Evolutionary conservation across 1,284 basidiomycete genomes (phyloP), one percentile per base, ranked within the genome.

Genomic region (Moesziomyces globuligerus): DNA sequence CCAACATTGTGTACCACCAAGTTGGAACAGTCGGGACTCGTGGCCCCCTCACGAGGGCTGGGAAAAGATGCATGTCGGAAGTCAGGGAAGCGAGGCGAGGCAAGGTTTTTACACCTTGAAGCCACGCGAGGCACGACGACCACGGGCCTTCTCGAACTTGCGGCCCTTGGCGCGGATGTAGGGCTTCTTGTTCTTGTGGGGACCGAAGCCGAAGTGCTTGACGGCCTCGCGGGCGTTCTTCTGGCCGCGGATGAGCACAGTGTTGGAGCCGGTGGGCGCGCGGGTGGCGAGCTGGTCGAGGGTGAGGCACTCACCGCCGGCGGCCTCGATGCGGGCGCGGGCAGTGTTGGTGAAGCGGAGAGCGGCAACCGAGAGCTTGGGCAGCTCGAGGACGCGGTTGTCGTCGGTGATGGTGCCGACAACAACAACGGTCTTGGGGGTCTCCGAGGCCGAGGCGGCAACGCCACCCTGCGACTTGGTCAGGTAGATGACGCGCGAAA

Each of bases 321-420:
- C 92, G 83, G 92, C 93, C 82, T 93, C 84, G 84, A 99, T 98
- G 78, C 96, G 90, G 84, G 93, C 94, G 85, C 90, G 91, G 62
- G 95, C 96, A 49, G 90, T 88, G 78, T 88, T 88, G 71, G 95
- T 94, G 90, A 98, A 98, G 74, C 92, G 90, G 75, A 98, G 90
- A 64, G 95, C 96, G 62, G 95, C 95, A 72, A 99, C 85, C 74
- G 91, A 89, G 80, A 98, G 87, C 86, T 96, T 97, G 83, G 95
- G 95, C 58, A 98, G 86, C 67, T 89, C 89, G 58, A 87, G 83
- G 65, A 96, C 86, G 83, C 96, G 94, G 84, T 93, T 89, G 84
- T 99, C 95, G 86, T 99, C 96, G 58, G 96, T 97, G 79, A 99
- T 88, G 48, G 94, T 91, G 76, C 91, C 93, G 78, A 98, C 92